These are phyloP conservation scores for Cryomyces minteri DNA, from an alignment of 495 filamentous ascomycete species.

Conservation along the genomic window DNA sequence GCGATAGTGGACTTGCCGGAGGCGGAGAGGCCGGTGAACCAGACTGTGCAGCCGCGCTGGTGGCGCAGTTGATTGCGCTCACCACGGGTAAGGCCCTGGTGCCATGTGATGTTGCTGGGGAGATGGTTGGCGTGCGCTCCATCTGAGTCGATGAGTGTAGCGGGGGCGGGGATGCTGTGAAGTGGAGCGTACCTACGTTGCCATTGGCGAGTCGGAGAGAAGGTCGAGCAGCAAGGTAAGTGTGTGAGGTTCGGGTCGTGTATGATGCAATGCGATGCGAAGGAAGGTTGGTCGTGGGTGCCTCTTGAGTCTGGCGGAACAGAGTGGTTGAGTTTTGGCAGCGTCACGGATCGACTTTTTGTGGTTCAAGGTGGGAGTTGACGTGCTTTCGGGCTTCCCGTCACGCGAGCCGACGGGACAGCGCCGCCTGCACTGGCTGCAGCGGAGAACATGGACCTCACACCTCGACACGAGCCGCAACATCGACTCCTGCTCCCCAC, in stretches of 20 bases:
- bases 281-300: too few relatives aligned
- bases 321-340: too few relatives aligned
- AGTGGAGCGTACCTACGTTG: constrained; percentile 6
- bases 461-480: too few relatives aligned
- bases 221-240: background rate
- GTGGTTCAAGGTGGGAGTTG: too few relatives aligned
- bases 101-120: constrained; percentile 99
- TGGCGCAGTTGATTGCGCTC: constrained; percentile 67
- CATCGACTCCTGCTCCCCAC: too few relatives aligned
- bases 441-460: too few relatives aligned
- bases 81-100: constrained; percentile 65
- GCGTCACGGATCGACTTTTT: too few relatives aligned
- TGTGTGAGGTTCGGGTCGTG: background rate
- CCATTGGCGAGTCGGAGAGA: background rate
- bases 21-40: constrained; percentile 91
- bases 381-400: too few relatives aligned
- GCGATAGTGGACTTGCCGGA: constrained; percentile 94
- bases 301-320: too few relatives aligned
- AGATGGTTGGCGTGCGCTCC: constrained; percentile 4
- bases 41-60: constrained; percentile 85
- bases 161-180: background rate
- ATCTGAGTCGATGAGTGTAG: background rate
- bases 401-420: too few relatives aligned
- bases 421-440: too few relatives aligned
- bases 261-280: too few relatives aligned